Evolutionary conservation across 2,329 filamentous ascomycete genomes (phyloP).

Genomic region (Triangularia verruculosa): DNA sequence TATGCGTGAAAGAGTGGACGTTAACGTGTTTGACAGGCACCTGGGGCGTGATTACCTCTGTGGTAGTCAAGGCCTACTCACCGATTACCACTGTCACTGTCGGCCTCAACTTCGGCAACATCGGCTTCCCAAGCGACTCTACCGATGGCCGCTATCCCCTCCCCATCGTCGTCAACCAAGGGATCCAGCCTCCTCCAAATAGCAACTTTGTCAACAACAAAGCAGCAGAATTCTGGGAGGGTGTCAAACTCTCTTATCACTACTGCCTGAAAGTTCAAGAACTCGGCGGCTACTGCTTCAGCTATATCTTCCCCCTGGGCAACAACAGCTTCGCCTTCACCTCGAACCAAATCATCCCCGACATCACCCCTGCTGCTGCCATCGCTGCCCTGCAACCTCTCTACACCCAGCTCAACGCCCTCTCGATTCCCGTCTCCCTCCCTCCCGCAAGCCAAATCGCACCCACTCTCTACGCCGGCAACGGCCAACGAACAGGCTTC

Average conservation of each 20-base stretch:
- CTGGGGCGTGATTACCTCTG: conserved; percentile 29
- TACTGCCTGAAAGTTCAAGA: conserved; percentile 25
- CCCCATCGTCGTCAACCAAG: conserved; percentile 8
- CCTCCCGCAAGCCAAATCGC: conserved; percentile 6
- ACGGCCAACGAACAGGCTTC: conserved; percentile 17
- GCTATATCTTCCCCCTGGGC: conserved; percentile 29
- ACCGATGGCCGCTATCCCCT: conserved; percentile 10
- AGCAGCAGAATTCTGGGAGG: conserved; percentile 28
- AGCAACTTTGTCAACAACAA: conserved; percentile 7
- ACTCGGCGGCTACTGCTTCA: conserved; percentile 27
- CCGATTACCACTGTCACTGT: conserved; percentile 21
- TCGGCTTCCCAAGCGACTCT: conserved; percentile 5
- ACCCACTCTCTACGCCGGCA: conserved; percentile 20
- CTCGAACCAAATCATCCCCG: conserved; percentile 26
- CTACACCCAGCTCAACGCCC: conserved; percentile 32
- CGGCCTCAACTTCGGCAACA: conserved; percentile 22
- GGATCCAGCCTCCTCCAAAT: background rate
- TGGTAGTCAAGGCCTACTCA: conserved; percentile 27
- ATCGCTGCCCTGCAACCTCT: conserved; percentile 32
- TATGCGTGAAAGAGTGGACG: background rate
- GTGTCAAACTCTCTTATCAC: conserved; percentile 25
- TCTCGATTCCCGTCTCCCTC: conserved; percentile 29
- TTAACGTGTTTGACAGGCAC: conserved; percentile 18
- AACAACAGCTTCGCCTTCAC: conserved; percentile 29
- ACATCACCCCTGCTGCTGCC: conserved; percentile 31